Percentiles rank a stretch among this genome's conserved stretches.
These are phyloP conservation scores for Candida wancherniae DNA, from an alignment of 805 yeast species.

Conservation along the genomic window DNA sequence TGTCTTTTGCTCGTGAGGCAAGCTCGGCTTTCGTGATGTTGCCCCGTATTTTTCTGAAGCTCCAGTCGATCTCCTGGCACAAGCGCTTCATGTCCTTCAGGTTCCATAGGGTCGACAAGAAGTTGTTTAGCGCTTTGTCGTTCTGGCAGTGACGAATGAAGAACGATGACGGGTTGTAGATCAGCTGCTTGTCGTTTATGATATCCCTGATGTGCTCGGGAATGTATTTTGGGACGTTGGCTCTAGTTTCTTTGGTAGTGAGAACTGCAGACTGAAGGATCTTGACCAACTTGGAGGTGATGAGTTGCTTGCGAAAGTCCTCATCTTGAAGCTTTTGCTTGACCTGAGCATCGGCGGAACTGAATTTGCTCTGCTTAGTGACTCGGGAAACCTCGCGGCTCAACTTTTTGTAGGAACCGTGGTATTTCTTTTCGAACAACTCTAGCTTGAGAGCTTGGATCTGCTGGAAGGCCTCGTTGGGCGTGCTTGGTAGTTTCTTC, in stretches of 20 bases:
- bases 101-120: constrained; percentile 47
- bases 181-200: constrained; percentile 24
- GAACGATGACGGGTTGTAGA: constrained; percentile 44
- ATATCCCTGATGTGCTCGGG: constrained; percentile 21
- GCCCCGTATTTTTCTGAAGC: constrained; percentile 45
- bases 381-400: constrained; percentile 30
- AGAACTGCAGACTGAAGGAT: constrained; percentile 24
- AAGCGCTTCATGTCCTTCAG: constrained; percentile 33
- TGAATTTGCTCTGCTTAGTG: constrained; percentile 15
- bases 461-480: constrained; percentile 40
- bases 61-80: constrained; percentile 38
- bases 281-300: constrained; percentile 32
- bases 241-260: constrained; percentile 24
- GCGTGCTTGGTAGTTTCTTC: constrained; percentile 35
- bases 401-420: constrained; percentile 40
- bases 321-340: constrained; percentile 19
- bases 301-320: constrained; percentile 20
- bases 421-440: constrained; percentile 45
- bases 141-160: constrained; percentile 38
- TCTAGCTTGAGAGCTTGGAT: constrained; percentile 43
- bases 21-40: constrained; percentile 37
- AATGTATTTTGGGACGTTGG: constrained; percentile 34
- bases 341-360: constrained; percentile 11
- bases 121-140: constrained; percentile 38
- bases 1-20: constrained; percentile 19